These are phyloP conservation scores for Rosa hybrid DNA, from an alignment of 331 rosid species.

Conservation along the genomic window DNA sequence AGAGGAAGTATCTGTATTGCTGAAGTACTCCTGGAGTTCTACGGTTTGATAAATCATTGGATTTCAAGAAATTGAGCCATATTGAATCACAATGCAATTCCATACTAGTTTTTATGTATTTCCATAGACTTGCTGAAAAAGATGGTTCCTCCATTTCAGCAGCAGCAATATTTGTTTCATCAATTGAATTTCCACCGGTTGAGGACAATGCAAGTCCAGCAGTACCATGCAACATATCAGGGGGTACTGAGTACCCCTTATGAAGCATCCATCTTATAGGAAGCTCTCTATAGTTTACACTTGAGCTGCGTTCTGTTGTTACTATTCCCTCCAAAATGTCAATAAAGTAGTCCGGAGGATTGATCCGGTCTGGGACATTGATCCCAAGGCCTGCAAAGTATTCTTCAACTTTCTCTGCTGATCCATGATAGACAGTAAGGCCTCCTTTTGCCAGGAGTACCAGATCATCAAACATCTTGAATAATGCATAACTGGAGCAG, in stretches of 20 bases:
- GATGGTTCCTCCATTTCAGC: conserved; percentile 41
- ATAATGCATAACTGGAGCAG: conserved; percentile 81
- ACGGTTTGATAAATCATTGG: conserved; percentile 73
- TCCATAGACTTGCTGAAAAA: conserved; percentile 82
- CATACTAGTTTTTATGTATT: conserved; percentile 61
- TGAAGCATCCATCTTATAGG: conserved; percentile 93
- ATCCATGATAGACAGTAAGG: conserved; percentile 86
- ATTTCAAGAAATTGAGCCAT: conserved; percentile 53
- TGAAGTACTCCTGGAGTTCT: conserved; percentile 67
- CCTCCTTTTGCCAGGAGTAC: conserved; percentile 96
- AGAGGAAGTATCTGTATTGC: conserved; percentile 79
- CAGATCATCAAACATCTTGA: conserved; percentile 95
- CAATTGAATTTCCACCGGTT: conserved; percentile 27
- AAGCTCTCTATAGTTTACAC: conserved; percentile 55
- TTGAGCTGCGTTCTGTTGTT: conserved; percentile 44
- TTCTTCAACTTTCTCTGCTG: conserved; percentile 71
- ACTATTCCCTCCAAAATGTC: conserved; percentile 86
- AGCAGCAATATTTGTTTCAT: conserved; percentile 35
- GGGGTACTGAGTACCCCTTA: conserved; percentile 72
- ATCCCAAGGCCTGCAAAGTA: conserved; percentile 83
- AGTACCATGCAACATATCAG: conserved; percentile 60
- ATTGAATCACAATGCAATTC: conserved; percentile 64
- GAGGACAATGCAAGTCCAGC: conserved; percentile 33
- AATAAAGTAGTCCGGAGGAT: conserved; percentile 89
- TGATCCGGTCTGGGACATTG: conserved; percentile 73